Conservation (phyloP, 345 rosid species). For the Alliaria petiolata region DNA sequence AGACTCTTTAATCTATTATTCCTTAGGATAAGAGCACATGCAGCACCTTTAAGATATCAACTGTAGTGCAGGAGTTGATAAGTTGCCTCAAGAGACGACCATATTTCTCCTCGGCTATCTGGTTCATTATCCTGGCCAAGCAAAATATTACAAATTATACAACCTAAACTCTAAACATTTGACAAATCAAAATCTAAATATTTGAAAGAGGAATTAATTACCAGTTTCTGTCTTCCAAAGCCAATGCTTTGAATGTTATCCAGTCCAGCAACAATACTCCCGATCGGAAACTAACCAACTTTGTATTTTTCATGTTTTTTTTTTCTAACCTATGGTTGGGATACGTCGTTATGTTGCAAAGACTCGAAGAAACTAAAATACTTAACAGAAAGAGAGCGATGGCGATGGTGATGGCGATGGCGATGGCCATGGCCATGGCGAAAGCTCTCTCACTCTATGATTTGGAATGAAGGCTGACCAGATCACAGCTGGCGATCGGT, state of each 20-base stretch:
- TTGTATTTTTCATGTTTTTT: neutral
- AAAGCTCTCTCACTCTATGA: no score
- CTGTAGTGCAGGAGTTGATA: constrained; percentile 64
- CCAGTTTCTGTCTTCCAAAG: neutral
- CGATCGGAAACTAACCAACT: neutral
- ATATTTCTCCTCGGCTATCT: constrained; percentile 80
- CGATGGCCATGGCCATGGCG: no score
- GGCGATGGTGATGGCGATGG: no score
- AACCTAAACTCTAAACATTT: no score
- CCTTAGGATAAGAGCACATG: no score
- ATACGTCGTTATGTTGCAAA: neutral
- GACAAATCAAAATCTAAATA: no score
- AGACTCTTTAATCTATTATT: no score
- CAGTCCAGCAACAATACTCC: neutral
- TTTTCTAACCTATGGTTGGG: neutral
- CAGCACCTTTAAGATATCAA: constrained; percentile 63
- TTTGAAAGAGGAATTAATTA: neutral
- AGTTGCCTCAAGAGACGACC: constrained; percentile 66
- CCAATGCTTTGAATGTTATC: neutral
- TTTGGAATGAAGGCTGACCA: no score
- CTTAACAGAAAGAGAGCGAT: no score
- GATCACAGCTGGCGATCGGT: no score
- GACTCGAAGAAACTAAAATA: neutral
- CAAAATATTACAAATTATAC: neutral
- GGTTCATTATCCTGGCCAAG: constrained; percentile 55